Conservation (phyloP, 208 protist species). For the Zelonia costaricensis region DNA sequence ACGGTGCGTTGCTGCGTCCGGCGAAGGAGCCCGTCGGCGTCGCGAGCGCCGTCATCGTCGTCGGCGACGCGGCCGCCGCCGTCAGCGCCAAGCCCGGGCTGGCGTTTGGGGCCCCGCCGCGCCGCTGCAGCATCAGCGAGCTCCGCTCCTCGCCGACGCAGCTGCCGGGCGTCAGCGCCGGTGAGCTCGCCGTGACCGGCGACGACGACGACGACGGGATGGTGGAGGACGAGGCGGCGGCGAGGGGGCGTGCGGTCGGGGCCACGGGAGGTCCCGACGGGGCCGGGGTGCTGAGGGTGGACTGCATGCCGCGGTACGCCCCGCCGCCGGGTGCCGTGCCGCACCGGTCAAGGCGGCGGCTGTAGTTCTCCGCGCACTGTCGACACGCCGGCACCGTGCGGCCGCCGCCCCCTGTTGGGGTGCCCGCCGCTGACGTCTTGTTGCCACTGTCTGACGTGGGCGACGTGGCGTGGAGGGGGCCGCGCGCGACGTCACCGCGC, state of each 20-base stretch:
- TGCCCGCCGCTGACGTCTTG: background rate
- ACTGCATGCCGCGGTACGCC: conserved; percentile 31
- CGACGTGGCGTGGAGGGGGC: background rate
- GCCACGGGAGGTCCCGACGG: background rate
- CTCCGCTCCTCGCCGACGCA: conserved; percentile 22
- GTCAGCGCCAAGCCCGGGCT: too few species aligned
- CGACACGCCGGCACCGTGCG: conserved; percentile 38
- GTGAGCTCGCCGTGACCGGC: background rate
- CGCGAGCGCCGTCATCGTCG: background rate
- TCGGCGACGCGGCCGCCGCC: background rate
- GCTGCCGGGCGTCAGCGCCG: background rate
- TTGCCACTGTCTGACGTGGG: too few species aligned
- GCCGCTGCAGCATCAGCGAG: conserved; percentile 18
- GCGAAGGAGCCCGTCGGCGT: conserved; percentile 5
- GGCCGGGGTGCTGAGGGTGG: conserved; percentile 3
- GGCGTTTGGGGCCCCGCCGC: too few species aligned
- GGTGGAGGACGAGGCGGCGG: background rate
- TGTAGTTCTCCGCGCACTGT: conserved; percentile 71
- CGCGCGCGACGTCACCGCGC: background rate
- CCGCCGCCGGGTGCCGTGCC: conserved; percentile 23
- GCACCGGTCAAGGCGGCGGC: conserved; percentile 38
- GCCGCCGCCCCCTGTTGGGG: conserved; percentile 13
- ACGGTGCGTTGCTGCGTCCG: background rate
- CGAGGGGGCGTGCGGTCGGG: background rate
- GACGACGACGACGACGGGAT: background rate